Base-by-base conservation (phyloP, 352 stramenopile genomes). In the Phytopythium aichiense region DNA sequence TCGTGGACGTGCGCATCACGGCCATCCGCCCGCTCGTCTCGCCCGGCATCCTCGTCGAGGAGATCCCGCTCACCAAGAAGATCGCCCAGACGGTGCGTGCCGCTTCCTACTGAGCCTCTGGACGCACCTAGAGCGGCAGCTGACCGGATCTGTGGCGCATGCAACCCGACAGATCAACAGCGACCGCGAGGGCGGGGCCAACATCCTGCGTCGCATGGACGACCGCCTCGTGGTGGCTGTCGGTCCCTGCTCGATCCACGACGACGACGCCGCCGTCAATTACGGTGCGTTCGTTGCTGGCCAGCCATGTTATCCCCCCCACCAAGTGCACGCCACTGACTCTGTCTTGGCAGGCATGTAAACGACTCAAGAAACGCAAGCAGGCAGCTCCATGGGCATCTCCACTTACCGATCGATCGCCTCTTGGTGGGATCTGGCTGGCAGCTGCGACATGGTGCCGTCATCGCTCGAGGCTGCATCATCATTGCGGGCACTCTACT, bases 231-330 rank as follows among this genome's bases (percentile, higher is more conserved):
- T 79, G 54, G 87, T 94, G 11, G 68, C 96, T 1, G 88, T 96
- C 25, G 88, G 88, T 11, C 88, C 88, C 1, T 96, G 88, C 82
- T 96, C 88, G 40, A 94, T 96, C 62, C 88, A 96, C 69, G 85
- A 96, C 61, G 84, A 89, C 28, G 75, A 95, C 37, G 87, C 88
- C 18, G 84, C 86, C 25, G 88, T 93, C 30, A 87, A 96, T 59
- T 96, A 96, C 52, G 86, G 81, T 85, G 54, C 33, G 64, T 45
- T 33, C 12, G 35, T 4, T 7, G 9, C 15, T 15, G 2, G n/a
- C 40, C 0, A 13, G 7, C 30, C 22, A 7, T 5, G n/a, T n/a
- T n/a, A n/a, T 7, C 28, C 7, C 28, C 28, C 28, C 28, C 28
- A 30, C 7, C 28, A 31, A 31, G 28, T 31, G 28, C 28, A 31